Evolutionary conservation across 306 rosid genomes (phyloP).

Genomic region (Calophaca sinica): DNA sequence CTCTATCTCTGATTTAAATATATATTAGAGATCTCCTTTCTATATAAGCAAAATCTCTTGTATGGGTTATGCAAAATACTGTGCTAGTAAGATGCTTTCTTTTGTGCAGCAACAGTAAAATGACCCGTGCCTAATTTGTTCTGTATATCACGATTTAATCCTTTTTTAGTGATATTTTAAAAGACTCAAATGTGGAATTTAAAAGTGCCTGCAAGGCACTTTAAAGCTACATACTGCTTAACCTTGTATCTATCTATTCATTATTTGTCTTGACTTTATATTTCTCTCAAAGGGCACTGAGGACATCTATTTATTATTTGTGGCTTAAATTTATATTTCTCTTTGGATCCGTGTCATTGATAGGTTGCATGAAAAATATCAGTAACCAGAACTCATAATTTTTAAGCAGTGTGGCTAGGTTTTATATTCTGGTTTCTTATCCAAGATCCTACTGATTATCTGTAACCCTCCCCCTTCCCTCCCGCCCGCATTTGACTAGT

Average conservation of each 20-base stretch:
- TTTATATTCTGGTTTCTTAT: slow-evolving; percentile 27
- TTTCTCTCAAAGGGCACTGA: slow-evolving; percentile 18
- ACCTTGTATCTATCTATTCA: slow-evolving; percentile 16
- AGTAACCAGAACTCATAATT: neutral
- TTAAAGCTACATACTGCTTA: slow-evolving; percentile 27
- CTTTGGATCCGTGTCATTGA: slow-evolving; percentile 20
- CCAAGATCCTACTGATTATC: slow-evolving; percentile 12
- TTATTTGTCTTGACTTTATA: slow-evolving; percentile 19
- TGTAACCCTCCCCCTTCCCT: neutral
- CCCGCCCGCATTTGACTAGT: neutral
- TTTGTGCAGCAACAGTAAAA: slow-evolving; percentile 5
- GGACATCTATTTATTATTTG: no score
- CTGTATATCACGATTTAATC: slow-evolving; percentile 1
- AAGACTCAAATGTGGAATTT: slow-evolving; percentile 19
- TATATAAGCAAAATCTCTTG: slow-evolving; percentile 32
- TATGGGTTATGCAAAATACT: neutral
- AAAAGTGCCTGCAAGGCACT: slow-evolving; percentile 12
- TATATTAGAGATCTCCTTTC: slow-evolving; percentile 26
- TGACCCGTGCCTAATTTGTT: neutral
- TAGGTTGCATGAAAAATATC: slow-evolving; percentile 32
- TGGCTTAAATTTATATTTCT: no score
- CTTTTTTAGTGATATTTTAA: slow-evolving; percentile 2
- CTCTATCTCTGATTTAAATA: slow-evolving; percentile 22
- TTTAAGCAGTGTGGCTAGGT: neutral
- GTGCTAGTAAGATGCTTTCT: slow-evolving; percentile 14